phyloP scores from a whole-genome alignment of 1,139 yeast species.

The Kurtzmaniella quercitrusa region DNA sequence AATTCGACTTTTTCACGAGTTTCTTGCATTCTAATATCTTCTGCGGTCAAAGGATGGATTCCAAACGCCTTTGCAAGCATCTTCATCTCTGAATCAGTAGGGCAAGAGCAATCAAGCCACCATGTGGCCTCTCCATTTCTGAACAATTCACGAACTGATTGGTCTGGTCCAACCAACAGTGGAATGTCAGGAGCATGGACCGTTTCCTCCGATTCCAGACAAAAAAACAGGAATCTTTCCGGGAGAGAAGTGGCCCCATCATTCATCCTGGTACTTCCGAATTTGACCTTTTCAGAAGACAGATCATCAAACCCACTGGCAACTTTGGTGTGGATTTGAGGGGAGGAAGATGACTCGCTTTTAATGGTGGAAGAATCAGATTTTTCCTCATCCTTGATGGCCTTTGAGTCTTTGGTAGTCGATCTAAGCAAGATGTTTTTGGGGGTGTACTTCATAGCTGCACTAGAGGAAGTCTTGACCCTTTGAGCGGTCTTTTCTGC shows the following conservation, averaged over 20 bases:
- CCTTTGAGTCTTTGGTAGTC: constrained; percentile 8
- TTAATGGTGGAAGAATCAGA: constrained; percentile 26
- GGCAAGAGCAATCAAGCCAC: constrained; percentile 76
- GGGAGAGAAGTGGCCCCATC: constrained; percentile 31
- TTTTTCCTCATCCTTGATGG: constrained; percentile 11
- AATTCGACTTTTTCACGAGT: constrained; percentile 82
- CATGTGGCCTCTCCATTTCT: constrained; percentile 58
- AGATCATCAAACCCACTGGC: constrained; percentile 10
- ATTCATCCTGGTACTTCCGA: constrained; percentile 32
- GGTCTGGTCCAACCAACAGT: constrained; percentile 61
- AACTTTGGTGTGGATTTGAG: constrained; percentile 1
- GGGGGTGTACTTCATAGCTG: constrained; percentile 64
- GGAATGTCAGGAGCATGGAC: constrained; percentile 86
- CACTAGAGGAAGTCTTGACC: constrained; percentile 20
- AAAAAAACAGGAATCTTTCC: constrained; percentile 80
- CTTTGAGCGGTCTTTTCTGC: constrained; percentile 27
- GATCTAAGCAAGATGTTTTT: constrained; percentile 28
- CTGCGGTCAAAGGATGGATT: constrained; percentile 82
- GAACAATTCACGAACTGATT: constrained; percentile 63
- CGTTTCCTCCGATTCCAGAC: constrained; percentile 79
- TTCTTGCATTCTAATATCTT: constrained; percentile 81
- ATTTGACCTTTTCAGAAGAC: constrained; percentile 25
- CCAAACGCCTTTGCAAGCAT: constrained; percentile 67
- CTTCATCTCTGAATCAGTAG: constrained; percentile 67
- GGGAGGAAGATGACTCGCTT: constrained; percentile 10